These are phyloP conservation scores for Cyclocybe cylindracea DNA, from an alignment of 768 basidiomycete genomes.

Conservation along the genomic window DNA sequence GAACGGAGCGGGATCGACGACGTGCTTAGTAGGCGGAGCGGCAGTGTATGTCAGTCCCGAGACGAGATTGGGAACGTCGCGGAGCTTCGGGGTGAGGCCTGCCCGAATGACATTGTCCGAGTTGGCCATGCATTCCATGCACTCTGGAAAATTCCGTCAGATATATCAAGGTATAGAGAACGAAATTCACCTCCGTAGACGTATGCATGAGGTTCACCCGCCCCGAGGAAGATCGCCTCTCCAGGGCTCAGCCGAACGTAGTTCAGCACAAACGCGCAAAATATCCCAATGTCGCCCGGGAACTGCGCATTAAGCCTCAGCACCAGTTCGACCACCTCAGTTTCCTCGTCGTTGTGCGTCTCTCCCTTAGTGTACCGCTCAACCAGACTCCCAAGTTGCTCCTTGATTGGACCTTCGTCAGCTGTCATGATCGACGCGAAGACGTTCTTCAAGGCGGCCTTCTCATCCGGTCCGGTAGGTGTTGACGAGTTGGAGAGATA, in stretches of 20 bases:
- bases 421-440: conserved; percentile 88
- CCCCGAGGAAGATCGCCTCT: conserved; percentile 92
- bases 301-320: conserved; percentile 69
- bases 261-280: conserved; percentile 90
- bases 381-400: conserved; percentile 59
- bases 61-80: conserved; percentile 91
- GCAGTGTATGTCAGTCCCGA: conserved; percentile 84
- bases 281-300: conserved; percentile 90
- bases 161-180: conserved; percentile 6
- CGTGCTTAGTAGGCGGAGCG: conserved; percentile 65
- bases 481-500: conserved; percentile 41
- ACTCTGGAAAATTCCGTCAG: conserved; percentile 53
- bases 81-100: conserved; percentile 93
- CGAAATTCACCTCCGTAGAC: conserved; percentile 76
- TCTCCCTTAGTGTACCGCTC: conserved; percentile 56
- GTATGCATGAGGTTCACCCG: conserved; percentile 97
- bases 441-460: conserved; percentile 67
- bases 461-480: conserved; percentile 48
- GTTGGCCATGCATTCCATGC: conserved; percentile 99
- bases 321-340: conserved; percentile 61
- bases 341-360: conserved; percentile 37
- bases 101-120: conserved; percentile 99
- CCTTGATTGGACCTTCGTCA: conserved; percentile 46
- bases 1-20: conserved; percentile 63
- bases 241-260: conserved; percentile 77